Evolutionary conservation across 192 early-diverging fungal genomes (phyloP).

Genomic region (Cetraspora pellucida): DNA sequence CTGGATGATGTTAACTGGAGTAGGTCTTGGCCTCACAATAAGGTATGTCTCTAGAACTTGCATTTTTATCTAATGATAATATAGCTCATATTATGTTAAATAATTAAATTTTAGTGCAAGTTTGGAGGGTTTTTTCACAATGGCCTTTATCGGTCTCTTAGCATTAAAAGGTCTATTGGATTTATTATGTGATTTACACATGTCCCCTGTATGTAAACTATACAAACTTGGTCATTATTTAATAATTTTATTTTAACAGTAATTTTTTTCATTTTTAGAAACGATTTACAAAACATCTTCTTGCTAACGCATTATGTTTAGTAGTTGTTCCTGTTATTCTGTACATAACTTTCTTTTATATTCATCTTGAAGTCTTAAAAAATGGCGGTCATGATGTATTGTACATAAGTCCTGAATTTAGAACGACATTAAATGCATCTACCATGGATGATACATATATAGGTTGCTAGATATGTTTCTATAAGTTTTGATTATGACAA

Average conservation of each 20-base stretch:
- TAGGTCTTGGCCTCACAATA: constrained; percentile 67
- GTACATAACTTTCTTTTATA: constrained; percentile 83
- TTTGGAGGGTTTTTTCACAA: constrained; percentile 93
- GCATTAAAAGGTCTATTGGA: constrained; percentile 86
- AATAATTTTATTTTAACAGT: not conserved
- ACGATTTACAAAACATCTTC: constrained; percentile 68
- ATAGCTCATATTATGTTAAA: not conserved
- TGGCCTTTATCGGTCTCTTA: constrained; percentile 82
- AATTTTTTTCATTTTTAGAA: constrained; percentile 7
- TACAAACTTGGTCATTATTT: not conserved
- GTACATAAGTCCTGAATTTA: constrained; percentile 90
- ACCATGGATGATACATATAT: constrained; percentile 46
- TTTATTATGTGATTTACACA: constrained; percentile 69
- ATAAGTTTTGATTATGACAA: constrained; percentile 36
- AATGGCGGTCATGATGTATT: constrained; percentile 86
- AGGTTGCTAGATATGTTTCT: constrained; percentile 38
- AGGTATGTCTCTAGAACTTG: not conserved
- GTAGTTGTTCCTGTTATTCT: constrained; percentile 77
- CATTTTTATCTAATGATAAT: not conserved
- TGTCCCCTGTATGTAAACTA: constrained; percentile 45
- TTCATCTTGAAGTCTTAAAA: constrained; percentile 84
- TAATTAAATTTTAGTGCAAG: constrained; percentile 67
- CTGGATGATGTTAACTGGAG: constrained; percentile 84
- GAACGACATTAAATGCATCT: constrained; percentile 76
- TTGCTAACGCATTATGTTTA: constrained; percentile 79